These are phyloP conservation scores for Euphorbia tirucalli DNA, from an alignment of 345 rosid species.

Conservation along the genomic window DNA sequence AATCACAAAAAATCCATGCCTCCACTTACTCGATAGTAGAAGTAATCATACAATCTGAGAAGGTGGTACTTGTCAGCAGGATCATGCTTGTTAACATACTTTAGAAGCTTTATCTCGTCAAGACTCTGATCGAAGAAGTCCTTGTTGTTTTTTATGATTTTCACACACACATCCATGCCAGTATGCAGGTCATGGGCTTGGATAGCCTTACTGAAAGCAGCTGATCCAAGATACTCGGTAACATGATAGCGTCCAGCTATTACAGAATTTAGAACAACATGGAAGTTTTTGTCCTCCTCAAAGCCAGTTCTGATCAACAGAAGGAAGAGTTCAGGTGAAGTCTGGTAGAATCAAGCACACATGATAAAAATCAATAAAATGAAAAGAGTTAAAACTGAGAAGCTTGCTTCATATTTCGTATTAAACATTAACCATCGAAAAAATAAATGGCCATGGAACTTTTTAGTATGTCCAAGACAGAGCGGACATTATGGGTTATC, in stretches of 20 bases:
- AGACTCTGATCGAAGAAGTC: conserved; percentile 99
- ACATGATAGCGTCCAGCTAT: conserved; percentile 98
- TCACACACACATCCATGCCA: conserved; percentile 97
- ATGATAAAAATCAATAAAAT: conserved; percentile 9
- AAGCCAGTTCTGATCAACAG: conserved; percentile 84
- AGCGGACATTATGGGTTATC: neutral
- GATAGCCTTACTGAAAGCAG: conserved; percentile 99
- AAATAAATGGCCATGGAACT: neutral
- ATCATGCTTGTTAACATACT: conserved; percentile 97
- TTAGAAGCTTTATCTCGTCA: conserved; percentile 97
- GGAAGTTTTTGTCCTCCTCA: conserved; percentile 99
- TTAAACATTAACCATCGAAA: neutral
- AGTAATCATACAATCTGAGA: conserved; percentile 95
- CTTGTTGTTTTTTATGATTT: conserved; percentile 97
- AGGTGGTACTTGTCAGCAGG: conserved; percentile 95
- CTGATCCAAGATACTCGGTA: conserved; percentile 98
- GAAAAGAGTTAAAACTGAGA: conserved; percentile 1
- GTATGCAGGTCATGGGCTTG: conserved; percentile 99
- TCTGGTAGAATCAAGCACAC: conserved; percentile 15
- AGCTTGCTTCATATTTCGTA: neutral
- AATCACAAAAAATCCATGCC: conserved; percentile 8
- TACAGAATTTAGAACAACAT: conserved; percentile 90
- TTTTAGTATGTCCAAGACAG: neutral
- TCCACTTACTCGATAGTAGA: conserved; percentile 84
- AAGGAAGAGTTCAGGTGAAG: conserved; percentile 20